These are phyloP conservation scores for Metschnikowia orientalis DNA, from an alignment of 805 yeast species.

Conservation along the genomic window DNA sequence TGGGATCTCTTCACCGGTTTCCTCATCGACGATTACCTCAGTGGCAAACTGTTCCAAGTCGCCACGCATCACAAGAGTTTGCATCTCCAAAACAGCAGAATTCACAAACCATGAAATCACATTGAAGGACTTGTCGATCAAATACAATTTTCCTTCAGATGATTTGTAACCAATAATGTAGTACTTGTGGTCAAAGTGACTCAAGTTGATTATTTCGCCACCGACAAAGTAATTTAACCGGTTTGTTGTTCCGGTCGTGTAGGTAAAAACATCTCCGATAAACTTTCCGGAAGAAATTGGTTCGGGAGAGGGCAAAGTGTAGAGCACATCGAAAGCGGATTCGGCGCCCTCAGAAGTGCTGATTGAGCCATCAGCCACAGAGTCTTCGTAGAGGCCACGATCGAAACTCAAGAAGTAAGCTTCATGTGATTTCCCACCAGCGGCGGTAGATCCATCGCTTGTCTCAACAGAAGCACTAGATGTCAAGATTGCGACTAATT, in stretches of 20 bases:
- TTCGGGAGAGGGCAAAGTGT: slow-evolving; percentile 68
- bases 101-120: slow-evolving; percentile 79
- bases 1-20: slow-evolving; percentile 35
- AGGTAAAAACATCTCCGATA: slow-evolving; percentile 96
- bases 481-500: slow-evolving; percentile 67
- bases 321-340: slow-evolving; percentile 75
- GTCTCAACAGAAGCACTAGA: slow-evolving; percentile 23
- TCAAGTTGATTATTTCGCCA: slow-evolving; percentile 84
- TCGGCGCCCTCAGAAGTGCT: slow-evolving; percentile 88
- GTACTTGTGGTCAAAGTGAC: slow-evolving; percentile 86
- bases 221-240: slow-evolving; percentile 94
- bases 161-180: slow-evolving; percentile 87
- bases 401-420: slow-evolving; percentile 76
- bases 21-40: slow-evolving; percentile 28
- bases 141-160: slow-evolving; percentile 76
- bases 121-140: slow-evolving; percentile 86
- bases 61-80: slow-evolving; percentile 91
- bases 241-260: slow-evolving; percentile 74
- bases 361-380: slow-evolving; percentile 51
- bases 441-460: slow-evolving; percentile 18
- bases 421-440: slow-evolving; percentile 49
- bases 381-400: slow-evolving; percentile 60
- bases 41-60: slow-evolving; percentile 67
- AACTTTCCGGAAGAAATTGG: slow-evolving; percentile 84
- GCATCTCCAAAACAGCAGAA: slow-evolving; percentile 85